Evolutionary conservation across 345 rosid genomes (phyloP).

Genomic region (Sonneratia alba): DNA sequence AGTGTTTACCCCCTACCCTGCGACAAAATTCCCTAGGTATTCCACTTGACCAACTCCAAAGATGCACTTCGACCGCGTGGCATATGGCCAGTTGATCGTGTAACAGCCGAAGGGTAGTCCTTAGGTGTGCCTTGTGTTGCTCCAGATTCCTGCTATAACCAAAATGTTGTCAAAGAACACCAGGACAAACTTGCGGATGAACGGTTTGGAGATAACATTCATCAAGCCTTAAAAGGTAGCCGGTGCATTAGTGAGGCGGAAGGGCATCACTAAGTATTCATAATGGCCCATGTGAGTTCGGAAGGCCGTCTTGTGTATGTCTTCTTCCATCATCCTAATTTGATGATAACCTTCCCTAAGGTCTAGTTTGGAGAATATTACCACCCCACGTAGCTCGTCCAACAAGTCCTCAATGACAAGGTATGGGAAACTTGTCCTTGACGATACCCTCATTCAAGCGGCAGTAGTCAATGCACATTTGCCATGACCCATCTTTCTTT

Average conservation of each 20-base stretch:
- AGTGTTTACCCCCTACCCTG: no score
- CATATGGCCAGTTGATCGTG: neutral
- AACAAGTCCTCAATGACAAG: neutral
- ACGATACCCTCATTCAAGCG: neutral
- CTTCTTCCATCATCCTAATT: neutral
- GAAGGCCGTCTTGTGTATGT: neutral
- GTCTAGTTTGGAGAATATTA: no score
- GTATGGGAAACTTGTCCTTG: conserved; percentile 11
- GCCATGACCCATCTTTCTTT: conserved; percentile 11
- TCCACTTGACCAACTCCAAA: no score
- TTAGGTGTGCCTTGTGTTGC: neutral
- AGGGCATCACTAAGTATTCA: conserved; percentile 4
- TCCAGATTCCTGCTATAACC: neutral
- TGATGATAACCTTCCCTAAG: no score
- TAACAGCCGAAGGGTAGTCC: neutral
- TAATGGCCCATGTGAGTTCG: conserved; percentile 5
- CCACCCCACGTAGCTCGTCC: no score
- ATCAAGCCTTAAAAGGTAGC: neutral
- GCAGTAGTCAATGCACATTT: conserved; percentile 3
- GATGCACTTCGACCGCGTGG: neutral
- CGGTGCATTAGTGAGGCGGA: conserved; percentile 1
- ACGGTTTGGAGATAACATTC: neutral
- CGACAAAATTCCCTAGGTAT: no score
- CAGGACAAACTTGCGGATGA: neutral
- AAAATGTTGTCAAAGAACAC: conserved; percentile 4